phyloP scores from a whole-genome alignment of 345 rosid species.

The Eucalyptus pauciflora region DNA sequence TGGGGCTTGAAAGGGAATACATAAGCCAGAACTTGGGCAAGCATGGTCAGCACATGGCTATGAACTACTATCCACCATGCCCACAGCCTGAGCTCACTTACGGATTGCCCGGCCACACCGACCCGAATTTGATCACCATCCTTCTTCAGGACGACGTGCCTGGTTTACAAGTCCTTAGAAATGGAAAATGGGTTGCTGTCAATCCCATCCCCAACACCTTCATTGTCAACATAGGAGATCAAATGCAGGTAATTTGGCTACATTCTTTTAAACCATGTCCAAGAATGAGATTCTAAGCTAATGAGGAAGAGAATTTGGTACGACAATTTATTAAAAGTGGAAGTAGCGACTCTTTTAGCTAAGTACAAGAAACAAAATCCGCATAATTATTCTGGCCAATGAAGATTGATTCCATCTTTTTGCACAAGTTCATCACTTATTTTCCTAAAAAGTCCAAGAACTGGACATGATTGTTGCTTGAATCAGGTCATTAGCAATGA shows the following conservation, averaged over 20 bases:
- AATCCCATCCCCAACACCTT: slow-evolving; percentile 58
- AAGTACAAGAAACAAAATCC: neutral
- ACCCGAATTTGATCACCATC: slow-evolving; percentile 56
- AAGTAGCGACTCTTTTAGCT: neutral
- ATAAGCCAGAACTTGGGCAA: slow-evolving; percentile 19
- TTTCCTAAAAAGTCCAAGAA: neutral
- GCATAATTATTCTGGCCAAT: neutral
- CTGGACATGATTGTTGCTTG: neutral
- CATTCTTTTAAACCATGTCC: neutral
- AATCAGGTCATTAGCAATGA: slow-evolving; percentile 26
- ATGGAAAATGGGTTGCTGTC: slow-evolving; percentile 60
- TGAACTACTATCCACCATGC: slow-evolving; percentile 82
- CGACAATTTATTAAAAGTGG: neutral
- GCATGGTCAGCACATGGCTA: slow-evolving; percentile 83
- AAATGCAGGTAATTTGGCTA: slow-evolving; percentile 26
- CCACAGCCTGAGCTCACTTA: slow-evolving; percentile 74
- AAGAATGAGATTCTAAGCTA: neutral
- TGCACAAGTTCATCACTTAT: neutral
- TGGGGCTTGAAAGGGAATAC: slow-evolving; percentile 41
- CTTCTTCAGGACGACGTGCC: slow-evolving; percentile 81
- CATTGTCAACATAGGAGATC: slow-evolving; percentile 67
- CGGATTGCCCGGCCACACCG: slow-evolving; percentile 75
- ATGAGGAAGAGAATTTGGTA: neutral
- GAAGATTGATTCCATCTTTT: neutral
- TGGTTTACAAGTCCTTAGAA: slow-evolving; percentile 57